A percentile compares a stretch with the other conserved stretches of the same genome.
Conservation (phyloP, 2,329 filamentous ascomycete genomes). For the Scytalidium lignicola region DNA sequence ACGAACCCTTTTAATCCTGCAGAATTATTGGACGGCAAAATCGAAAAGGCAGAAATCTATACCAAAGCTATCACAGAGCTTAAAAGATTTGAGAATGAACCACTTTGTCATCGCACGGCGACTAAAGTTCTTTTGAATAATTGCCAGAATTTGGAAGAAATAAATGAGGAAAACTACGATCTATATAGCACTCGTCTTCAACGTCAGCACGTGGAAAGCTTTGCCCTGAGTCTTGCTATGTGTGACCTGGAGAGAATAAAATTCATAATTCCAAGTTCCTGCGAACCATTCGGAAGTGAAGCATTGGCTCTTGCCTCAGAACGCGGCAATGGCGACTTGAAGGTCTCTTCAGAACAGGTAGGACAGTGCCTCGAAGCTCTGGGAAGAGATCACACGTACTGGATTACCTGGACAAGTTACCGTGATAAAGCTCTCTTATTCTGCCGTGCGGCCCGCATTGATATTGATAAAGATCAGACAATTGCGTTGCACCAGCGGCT, state of each 20-base stretch:
- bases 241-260: constrained; percentile 55
- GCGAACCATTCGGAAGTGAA: constrained; percentile 36
- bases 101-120: constrained; percentile 27
- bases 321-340: constrained; percentile 25
- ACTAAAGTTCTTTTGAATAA: constrained; percentile 28
- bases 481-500: constrained; percentile 24
- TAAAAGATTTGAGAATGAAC: constrained; percentile 24
- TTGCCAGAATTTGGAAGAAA: constrained; percentile 24
- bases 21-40: constrained; percentile 13
- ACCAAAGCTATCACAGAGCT: constrained; percentile 26
- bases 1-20: constrained; percentile 5
- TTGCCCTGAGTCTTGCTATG: constrained; percentile 56
- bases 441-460: constrained; percentile 54
- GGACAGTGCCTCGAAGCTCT: constrained; percentile 48
- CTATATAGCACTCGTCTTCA: constrained; percentile 29
- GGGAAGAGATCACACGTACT: constrained; percentile 49
- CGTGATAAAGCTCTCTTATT: constrained; percentile 56
- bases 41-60: constrained; percentile 22
- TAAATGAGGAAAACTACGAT: constrained; percentile 21
- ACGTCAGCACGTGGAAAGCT: constrained; percentile 46
- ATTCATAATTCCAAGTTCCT: constrained; percentile 43
- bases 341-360: constrained; percentile 28
- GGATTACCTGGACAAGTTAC: constrained; percentile 61
- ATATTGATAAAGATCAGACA: constrained; percentile 45
- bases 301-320: constrained; percentile 30